These are phyloP conservation scores for Chenopodium suecicum DNA, from an alignment of 148 eudicot genomes.

Conservation along the genomic window DNA sequence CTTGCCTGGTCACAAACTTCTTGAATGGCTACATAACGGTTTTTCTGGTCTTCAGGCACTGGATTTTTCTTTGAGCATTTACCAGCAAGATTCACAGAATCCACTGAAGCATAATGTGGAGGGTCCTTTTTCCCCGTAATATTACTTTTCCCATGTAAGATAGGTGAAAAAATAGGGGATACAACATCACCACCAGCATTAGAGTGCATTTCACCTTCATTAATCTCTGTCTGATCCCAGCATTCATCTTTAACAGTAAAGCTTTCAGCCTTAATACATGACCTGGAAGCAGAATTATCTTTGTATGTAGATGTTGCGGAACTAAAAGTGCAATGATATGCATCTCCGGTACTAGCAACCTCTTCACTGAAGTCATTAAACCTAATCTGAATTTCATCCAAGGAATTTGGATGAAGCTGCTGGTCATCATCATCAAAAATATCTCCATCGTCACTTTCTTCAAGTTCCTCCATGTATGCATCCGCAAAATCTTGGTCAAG, in stretches of 20 bases:
- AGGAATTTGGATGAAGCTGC: constrained; percentile 4
- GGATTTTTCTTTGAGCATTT: constrained; percentile 10
- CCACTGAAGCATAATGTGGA: background rate
- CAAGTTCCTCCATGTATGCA: constrained; percentile 67
- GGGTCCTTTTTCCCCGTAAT: background rate
- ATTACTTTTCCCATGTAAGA: background rate
- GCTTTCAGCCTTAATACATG: background rate
- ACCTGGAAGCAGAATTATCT: constrained; percentile 14
- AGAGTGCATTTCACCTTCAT: constrained; percentile 2
- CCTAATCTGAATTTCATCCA: constrained; percentile 17
- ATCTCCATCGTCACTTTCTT: constrained; percentile 49
- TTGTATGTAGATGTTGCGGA: constrained; percentile 18
- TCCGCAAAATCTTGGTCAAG: constrained; percentile 59
- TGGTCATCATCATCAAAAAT: constrained; percentile 30
- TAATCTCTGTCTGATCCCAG: background rate
- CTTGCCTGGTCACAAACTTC: constrained; percentile 75
- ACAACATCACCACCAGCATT: constrained; percentile 8
- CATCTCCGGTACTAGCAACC: constrained; percentile 50
- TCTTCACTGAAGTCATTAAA: constrained; percentile 29
- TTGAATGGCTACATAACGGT: constrained; percentile 61
- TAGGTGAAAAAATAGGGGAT: constrained; percentile 1
- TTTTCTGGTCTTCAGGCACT: constrained; percentile 31
- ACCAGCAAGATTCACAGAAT: constrained; percentile 12
- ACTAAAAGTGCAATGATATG: constrained; percentile 16
- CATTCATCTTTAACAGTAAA: background rate